Conservation (phyloP, 75 land plant species). For the Larix kaempferi region DNA sequence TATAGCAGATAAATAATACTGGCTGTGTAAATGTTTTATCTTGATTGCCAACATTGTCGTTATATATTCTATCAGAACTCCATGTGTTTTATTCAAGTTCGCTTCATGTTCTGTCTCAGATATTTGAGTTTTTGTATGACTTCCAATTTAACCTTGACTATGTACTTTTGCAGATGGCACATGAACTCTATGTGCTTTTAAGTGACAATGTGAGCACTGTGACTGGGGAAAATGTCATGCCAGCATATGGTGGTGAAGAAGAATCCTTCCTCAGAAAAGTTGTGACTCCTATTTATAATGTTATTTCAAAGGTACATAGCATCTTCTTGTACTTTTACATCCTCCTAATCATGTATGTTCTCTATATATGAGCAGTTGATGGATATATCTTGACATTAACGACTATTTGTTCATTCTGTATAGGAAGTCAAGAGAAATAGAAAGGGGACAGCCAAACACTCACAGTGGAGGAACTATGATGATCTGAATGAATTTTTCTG, state of each 20-base stretch:
- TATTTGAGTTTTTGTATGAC: neutral
- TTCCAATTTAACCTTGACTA: neutral
- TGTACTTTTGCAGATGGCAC: constrained; percentile 72
- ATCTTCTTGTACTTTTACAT: neutral
- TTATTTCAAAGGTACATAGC: constrained; percentile 62
- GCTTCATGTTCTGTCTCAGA: neutral
- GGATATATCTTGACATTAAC: too few relatives aligned
- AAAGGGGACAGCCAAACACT: constrained; percentile 75
- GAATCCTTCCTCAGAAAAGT: constrained; percentile 82
- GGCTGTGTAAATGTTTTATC: neutral
- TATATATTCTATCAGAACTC: neutral
- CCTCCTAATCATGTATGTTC: neutral
- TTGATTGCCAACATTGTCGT: neutral
- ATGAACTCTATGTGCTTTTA: constrained; percentile 57
- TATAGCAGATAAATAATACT: too few relatives aligned
- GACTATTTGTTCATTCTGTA: neutral
- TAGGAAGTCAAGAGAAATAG: constrained; percentile 72
- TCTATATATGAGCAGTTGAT: too few relatives aligned
- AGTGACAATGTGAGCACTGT: constrained; percentile 56
- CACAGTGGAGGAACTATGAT: constrained; percentile 96
- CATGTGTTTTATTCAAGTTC: constrained; percentile 2
- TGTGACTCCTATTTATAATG: constrained; percentile 77
- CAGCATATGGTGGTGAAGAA: constrained; percentile 70
- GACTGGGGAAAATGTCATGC: constrained; percentile 67
- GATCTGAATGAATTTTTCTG: constrained; percentile 98